Evolutionary conservation across 345 rosid species (phyloP).

Genomic region (Noccaea caerulescens): DNA sequence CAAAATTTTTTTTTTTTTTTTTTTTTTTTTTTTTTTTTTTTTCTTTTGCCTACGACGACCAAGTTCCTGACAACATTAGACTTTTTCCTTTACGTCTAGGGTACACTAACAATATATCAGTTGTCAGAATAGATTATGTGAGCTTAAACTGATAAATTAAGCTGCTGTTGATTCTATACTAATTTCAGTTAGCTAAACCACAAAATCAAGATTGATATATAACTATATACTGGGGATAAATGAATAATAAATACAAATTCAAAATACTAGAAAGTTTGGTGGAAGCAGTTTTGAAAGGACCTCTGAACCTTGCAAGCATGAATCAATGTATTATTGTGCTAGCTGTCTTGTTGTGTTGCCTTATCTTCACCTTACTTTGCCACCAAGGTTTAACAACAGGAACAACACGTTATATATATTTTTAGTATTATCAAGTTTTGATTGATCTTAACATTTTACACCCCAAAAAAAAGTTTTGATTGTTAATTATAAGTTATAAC

Average conservation of each 20-base stretch:
- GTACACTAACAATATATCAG: not conserved
- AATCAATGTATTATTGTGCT: constrained; percentile 26
- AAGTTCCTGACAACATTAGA: constrained; percentile 12
- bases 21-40: not conserved
- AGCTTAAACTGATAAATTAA: constrained; percentile 8
- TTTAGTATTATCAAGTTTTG: not conserved
- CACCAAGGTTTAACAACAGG: constrained; percentile 20
- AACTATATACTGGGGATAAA: not conserved
- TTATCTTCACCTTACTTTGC: constrained; percentile 43
- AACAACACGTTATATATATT: constrained; percentile 4
- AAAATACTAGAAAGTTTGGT: constrained; percentile 37
- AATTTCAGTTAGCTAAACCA: constrained; percentile 39
- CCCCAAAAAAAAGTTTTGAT: no score
- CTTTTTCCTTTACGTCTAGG: constrained; percentile 5
- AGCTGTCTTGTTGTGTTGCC: constrained; percentile 35
- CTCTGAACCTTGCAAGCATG: constrained; percentile 40
- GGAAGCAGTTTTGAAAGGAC: constrained; percentile 43
- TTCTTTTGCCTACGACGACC: constrained; percentile 14
- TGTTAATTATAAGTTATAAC: not conserved
- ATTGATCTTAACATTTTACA: no score
- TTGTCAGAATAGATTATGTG: constrained; percentile 10
- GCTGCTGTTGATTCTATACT: constrained; percentile 21
- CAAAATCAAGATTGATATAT: constrained; percentile 31
- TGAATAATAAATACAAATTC: constrained; percentile 19
- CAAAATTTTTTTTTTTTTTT: no score